Percentiles rank a stretch among this genome's conserved stretches.
phyloP scores from a whole-genome alignment of 495 filamentous ascomycete genomes.

The Xylaria acuta region DNA sequence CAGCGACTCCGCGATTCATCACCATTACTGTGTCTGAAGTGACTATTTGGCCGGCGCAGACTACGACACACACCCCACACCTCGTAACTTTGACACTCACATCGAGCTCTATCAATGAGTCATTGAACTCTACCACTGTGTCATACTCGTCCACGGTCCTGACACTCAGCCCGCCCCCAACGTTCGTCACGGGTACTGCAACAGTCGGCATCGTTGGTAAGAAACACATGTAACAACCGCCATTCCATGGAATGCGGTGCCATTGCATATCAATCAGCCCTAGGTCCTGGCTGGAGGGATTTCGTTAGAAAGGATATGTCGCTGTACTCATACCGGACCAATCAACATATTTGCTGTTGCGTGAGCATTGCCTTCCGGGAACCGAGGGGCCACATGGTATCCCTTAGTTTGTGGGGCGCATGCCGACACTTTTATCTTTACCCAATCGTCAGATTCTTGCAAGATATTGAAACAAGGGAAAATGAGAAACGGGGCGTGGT shows the following conservation, averaged over 20 bases:
- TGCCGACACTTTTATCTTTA: constrained; percentile 5
- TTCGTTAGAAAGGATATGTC: neutral
- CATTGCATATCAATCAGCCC: neutral
- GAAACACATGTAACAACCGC: constrained; percentile 4
- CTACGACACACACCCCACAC: constrained; percentile 8
- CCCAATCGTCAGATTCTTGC: neutral
- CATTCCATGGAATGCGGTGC: neutral
- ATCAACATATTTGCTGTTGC: constrained; percentile 7
- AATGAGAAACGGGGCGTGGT: neutral
- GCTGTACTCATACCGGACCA: neutral
- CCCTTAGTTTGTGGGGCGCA: neutral
- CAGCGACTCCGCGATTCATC: constrained; percentile 13
- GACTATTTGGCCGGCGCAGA: constrained; percentile 21
- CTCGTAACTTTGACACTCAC: constrained; percentile 26
- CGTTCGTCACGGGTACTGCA: constrained; percentile 26
- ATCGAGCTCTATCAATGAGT: constrained; percentile 24
- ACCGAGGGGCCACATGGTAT: neutral
- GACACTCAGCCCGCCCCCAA: constrained; percentile 19
- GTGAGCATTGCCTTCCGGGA: neutral
- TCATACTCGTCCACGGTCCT: constrained; percentile 27
- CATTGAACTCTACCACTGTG: constrained; percentile 27
- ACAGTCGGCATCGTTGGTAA: constrained; percentile 18
- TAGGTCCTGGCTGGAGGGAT: neutral
- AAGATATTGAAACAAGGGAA: neutral
- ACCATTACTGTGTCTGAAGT: constrained; percentile 28